A percentile compares a stretch with the other conserved stretches of the same genome.
Conservation (phyloP, 441 rosid species). For the Omphalea diandra region DNA sequence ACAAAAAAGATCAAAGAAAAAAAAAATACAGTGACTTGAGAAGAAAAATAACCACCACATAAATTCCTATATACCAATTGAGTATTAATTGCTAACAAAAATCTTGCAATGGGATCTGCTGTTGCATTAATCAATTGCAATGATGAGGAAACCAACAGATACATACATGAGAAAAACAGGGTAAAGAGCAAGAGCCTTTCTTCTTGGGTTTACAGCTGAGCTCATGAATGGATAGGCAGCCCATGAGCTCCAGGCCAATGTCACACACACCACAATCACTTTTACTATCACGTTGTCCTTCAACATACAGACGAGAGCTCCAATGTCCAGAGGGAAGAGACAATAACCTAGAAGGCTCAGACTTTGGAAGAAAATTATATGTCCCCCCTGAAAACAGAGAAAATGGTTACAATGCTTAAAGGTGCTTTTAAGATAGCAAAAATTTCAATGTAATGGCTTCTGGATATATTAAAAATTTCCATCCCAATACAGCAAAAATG, state of each 20-base stretch:
- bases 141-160: conserved; percentile 88
- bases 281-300: conserved; percentile 75
- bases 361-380: conserved; percentile 90
- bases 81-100: conserved; percentile 3
- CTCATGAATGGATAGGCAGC: conserved; percentile 99
- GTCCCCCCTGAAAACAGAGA: conserved; percentile 72
- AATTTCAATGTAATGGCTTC: neutral
- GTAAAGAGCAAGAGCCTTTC: conserved; percentile 90
- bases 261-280: conserved; percentile 67
- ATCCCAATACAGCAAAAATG: neutral
- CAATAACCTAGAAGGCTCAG: conserved; percentile 89
- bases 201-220: conserved; percentile 77
- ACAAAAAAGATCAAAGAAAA: neutral
- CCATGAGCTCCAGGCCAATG: conserved; percentile 98
- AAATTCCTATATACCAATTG: conserved; percentile 31
- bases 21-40: conserved; percentile 20
- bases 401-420: neutral
- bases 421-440: neutral
- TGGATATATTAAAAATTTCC: neutral
- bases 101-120: conserved; percentile 13
- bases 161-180: conserved; percentile 94
- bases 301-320: conserved; percentile 84
- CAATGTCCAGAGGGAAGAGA: conserved; percentile 87
- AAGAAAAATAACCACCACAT: conserved; percentile 15
- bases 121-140: conserved; percentile 66